These are phyloP conservation scores for Globisporangium uncinulatum DNA, from an alignment of 352 stramenopile species.

Conservation along the genomic window DNA sequence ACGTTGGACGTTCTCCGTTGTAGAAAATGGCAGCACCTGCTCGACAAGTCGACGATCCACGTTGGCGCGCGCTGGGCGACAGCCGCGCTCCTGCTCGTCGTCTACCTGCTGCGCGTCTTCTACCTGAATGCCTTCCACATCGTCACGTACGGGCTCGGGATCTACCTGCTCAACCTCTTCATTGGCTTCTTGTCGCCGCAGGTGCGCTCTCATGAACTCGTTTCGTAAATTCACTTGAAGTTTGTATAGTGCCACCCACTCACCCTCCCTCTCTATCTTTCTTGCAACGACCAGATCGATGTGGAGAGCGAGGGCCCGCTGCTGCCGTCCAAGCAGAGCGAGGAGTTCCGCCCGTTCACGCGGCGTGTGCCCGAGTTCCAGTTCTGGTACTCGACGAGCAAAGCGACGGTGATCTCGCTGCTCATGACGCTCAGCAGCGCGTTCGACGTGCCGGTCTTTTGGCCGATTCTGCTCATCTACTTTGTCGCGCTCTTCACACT, in stretches of 20 bases:
- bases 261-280: too few relatives aligned
- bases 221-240: too few relatives aligned
- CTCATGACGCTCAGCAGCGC: slow-evolving; percentile 98
- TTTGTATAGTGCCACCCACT: too few relatives aligned
- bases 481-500: slow-evolving; percentile 98
- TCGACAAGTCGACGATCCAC: slow-evolving; percentile 98
- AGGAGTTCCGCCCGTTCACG: slow-evolving; percentile 91
- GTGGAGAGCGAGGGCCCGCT: slow-evolving; percentile 82
- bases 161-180: slow-evolving; percentile 99
- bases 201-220: slow-evolving; percentile 29
- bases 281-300: slow-evolving; percentile 47
- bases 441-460: slow-evolving; percentile 99
- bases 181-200: slow-evolving; percentile 99
- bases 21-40: slow-evolving; percentile 95
- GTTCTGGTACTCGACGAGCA: slow-evolving; percentile 95
- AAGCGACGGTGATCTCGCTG: slow-evolving; percentile 89
- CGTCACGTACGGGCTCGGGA: slow-evolving; percentile 98
- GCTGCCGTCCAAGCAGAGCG: slow-evolving; percentile 88
- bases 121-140: slow-evolving; percentile 96
- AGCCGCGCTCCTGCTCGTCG: slow-evolving; percentile 75
- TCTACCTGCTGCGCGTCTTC: slow-evolving; percentile 94
- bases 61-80: slow-evolving; percentile 89
- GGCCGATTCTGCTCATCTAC: slow-evolving; percentile 99
- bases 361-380: slow-evolving; percentile 97
- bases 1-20: background rate